A percentile compares a stretch with the other conserved stretches of the same genome.
These are phyloP conservation scores for Neonothopanus nambi DNA, from an alignment of 1,284 basidiomycete genomes.

Conservation along the genomic window DNA sequence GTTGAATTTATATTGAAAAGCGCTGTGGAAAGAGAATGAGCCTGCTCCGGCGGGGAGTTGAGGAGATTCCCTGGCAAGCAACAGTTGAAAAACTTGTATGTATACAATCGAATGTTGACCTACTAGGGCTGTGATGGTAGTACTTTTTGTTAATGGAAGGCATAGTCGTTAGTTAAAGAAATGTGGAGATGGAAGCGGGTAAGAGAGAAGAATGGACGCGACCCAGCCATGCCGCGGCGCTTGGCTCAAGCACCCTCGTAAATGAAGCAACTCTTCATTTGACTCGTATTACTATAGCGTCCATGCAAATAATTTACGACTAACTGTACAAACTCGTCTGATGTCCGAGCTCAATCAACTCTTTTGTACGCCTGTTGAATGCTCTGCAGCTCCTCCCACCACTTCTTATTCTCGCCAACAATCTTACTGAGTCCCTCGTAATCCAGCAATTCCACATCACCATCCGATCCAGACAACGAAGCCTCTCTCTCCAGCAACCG, in stretches of 20 bases:
- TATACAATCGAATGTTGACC: background rate
- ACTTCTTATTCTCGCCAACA: conserved; percentile 38
- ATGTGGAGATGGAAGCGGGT: background rate
- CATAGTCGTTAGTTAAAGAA: conserved; percentile 1
- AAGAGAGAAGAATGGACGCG: too few species aligned
- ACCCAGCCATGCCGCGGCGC: too few species aligned
- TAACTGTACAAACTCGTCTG: background rate
- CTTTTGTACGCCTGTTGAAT: conserved; percentile 41
- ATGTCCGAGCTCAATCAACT: background rate
- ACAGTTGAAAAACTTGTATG: too few species aligned
- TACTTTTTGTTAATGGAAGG: conserved; percentile 2
- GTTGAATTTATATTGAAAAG: background rate
- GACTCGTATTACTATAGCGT: too few species aligned
- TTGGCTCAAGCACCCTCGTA: too few species aligned
- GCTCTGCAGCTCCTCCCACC: conserved; percentile 46
- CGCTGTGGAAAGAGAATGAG: background rate
- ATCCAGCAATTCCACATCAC: conserved; percentile 51
- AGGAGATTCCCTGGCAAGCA: too few species aligned
- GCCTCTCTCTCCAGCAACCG: conserved; percentile 39
- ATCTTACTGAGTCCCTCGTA: conserved; percentile 51
- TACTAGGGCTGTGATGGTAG: background rate
- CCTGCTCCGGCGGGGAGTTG: background rate
- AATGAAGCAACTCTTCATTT: too few species aligned
- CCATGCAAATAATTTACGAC: background rate
- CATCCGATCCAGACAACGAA: conserved; percentile 45